Percentiles rank a stretch among this genome's conserved stretches.
Conservation (phyloP, 139 green algal genomes). For the Volvox africanus region DNA sequence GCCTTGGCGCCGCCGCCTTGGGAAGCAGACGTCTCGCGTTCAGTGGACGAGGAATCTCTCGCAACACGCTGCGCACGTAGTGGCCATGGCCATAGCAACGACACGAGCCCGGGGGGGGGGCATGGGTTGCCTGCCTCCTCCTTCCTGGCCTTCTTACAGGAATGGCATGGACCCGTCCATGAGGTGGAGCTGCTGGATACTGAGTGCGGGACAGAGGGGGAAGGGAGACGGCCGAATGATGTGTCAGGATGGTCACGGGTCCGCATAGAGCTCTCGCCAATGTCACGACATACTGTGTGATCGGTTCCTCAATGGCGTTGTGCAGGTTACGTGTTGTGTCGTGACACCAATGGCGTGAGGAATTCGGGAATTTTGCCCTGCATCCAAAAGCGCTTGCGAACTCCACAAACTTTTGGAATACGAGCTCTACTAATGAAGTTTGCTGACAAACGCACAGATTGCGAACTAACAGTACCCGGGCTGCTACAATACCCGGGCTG, state of each 20-base stretch:
- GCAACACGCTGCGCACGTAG: not conserved
- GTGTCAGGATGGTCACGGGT: not conserved
- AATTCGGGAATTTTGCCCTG: no score
- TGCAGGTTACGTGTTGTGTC: not conserved
- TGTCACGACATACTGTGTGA: not conserved
- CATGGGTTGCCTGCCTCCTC: no score
- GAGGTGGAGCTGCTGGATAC: not conserved
- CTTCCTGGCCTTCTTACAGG: not conserved
- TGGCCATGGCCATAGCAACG: not conserved
- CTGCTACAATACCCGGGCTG: no score
- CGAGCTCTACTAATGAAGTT: not conserved
- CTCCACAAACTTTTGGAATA: no score
- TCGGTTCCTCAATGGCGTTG: not conserved
- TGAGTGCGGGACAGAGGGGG: not conserved
- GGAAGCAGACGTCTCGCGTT: not conserved
- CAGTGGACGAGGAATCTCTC: no score
- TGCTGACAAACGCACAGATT: not conserved
- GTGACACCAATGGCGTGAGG: not conserved
- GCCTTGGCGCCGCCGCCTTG: not conserved
- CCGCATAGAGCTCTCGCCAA: not conserved
- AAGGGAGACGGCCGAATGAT: no score
- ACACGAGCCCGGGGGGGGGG: not conserved
- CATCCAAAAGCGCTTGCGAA: no score
- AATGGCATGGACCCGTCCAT: not conserved
- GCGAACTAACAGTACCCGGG: not conserved